Evolutionary conservation across 345 rosid genomes (phyloP).

Genomic region (Atalantia buxifolia): DNA sequence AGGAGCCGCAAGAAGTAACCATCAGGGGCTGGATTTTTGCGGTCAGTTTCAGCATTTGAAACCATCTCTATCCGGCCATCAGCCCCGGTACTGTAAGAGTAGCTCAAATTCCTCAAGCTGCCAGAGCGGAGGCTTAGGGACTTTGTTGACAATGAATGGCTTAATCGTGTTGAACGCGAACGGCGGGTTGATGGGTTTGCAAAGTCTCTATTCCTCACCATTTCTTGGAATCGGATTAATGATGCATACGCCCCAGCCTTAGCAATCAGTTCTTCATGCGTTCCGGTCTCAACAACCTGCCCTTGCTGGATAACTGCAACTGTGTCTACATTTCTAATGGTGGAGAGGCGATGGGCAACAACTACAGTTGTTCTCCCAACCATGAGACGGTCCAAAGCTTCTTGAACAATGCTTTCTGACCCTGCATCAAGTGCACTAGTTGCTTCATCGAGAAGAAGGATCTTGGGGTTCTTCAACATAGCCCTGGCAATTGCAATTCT

Average conservation of each 20-base stretch:
- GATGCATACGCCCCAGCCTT: constrained; percentile 90
- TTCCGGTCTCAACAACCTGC: constrained; percentile 94
- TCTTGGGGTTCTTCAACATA: constrained; percentile 90
- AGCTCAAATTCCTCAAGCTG: constrained; percentile 92
- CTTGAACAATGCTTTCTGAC: constrained; percentile 98
- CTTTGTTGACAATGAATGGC: constrained; percentile 89
- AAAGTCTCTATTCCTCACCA: constrained; percentile 83
- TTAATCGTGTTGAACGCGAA: constrained; percentile 81
- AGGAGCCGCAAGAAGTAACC: constrained; percentile 93
- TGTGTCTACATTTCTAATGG: constrained; percentile 87
- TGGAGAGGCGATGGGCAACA: constrained; percentile 96
- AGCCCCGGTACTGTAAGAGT: constrained; percentile 95
- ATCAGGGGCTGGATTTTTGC: constrained; percentile 82
- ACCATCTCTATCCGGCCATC: constrained; percentile 97
- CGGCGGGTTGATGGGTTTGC: constrained; percentile 84
- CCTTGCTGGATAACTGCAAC: constrained; percentile 98
- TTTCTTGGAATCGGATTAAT: constrained; percentile 90
- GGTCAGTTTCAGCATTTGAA: constrained; percentile 92
- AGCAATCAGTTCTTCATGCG: constrained; percentile 81
- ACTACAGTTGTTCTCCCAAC: constrained; percentile 96
- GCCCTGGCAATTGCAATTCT: constrained; percentile 99
- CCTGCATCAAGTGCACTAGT: constrained; percentile 98
- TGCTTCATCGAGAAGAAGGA: constrained; percentile 96
- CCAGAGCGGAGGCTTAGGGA: constrained; percentile 95
- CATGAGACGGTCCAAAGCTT: constrained; percentile 96